phyloP scores from a whole-genome alignment of 257 asterid genomes.

The Nicotiana attenuata region DNA sequence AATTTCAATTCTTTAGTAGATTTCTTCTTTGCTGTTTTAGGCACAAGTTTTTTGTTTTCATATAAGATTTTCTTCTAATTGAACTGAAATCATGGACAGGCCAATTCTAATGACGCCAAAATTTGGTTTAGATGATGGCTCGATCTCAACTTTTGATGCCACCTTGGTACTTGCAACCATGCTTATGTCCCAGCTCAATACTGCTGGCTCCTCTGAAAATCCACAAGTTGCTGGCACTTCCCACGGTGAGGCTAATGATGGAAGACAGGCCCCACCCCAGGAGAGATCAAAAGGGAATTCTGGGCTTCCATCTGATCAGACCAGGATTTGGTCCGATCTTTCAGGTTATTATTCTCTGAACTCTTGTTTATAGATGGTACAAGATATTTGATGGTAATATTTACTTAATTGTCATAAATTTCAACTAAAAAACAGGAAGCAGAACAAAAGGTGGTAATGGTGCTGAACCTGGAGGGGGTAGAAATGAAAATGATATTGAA shows the following conservation, averaged over 20 bases:
- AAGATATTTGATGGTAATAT: constrained; percentile 6
- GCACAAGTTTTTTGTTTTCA: constrained; percentile 9
- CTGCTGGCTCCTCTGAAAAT: constrained; percentile 38
- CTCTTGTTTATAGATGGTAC: constrained; percentile 5
- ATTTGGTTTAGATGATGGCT: constrained; percentile 71
- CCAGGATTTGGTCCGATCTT: constrained; percentile 96
- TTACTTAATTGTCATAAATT: background rate
- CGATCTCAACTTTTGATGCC: constrained; percentile 75
- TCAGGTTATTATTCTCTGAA: constrained; percentile 49
- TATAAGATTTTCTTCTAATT: constrained; percentile 10
- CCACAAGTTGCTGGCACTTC: constrained; percentile 33
- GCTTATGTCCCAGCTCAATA: constrained; percentile 79
- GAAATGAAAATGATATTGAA: constrained; percentile 33
- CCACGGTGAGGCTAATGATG: constrained; percentile 21
- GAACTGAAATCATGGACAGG: constrained; percentile 44
- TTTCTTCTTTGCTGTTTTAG: constrained; percentile 11
- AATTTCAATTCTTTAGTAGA: background rate
- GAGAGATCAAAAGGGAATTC: constrained; percentile 54
- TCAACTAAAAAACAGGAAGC: constrained; percentile 48
- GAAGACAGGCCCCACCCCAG: constrained; percentile 37
- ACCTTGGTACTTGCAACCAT: constrained; percentile 90
- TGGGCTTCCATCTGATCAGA: constrained; percentile 77
- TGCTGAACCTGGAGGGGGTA: constrained; percentile 36
- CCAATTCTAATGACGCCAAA: constrained; percentile 91
- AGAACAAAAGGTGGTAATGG: constrained; percentile 55